Percentiles rank a stretch among this genome's conserved stretches.
These are phyloP conservation scores for Ailanthus altissimus DNA, from an alignment of 345 rosid species.

Conservation along the genomic window DNA sequence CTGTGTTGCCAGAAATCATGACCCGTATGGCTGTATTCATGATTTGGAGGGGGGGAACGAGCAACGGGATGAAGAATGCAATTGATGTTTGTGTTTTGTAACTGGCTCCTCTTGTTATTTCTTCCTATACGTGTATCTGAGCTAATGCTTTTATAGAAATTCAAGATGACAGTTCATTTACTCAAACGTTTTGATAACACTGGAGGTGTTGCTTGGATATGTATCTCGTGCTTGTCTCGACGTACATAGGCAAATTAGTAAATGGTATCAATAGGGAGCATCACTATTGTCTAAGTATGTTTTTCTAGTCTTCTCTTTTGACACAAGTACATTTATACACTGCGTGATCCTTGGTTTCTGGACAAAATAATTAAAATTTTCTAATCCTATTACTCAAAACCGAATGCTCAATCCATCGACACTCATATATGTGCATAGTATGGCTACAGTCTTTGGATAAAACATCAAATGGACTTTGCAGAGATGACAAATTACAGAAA, in stretches of 20 bases:
- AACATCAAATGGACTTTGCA: neutral
- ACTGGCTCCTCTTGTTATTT: neutral
- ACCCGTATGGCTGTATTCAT: neutral
- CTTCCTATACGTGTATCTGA: neutral
- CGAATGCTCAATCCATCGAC: neutral
- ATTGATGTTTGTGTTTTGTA: neutral
- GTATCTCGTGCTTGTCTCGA: neutral
- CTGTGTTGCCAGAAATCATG: neutral
- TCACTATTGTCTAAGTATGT: neutral
- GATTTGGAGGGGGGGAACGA: neutral
- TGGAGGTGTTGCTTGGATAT: neutral
- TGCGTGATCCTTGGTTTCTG: neutral
- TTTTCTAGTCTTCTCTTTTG: neutral
- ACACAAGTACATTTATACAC: neutral
- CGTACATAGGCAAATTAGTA: constrained; percentile 3
- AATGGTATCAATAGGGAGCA: too few relatives aligned
- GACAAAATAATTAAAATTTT: neutral
- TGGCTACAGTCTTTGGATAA: neutral
- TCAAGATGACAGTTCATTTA: neutral
- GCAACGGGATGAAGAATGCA: neutral
- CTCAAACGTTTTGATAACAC: neutral
- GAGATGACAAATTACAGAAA: neutral
- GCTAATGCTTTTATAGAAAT: neutral
- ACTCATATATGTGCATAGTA: neutral
- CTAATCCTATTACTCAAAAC: neutral